Base-by-base conservation (phyloP, 106 monocot genomes). In the Cymbidium sinense region DNA sequence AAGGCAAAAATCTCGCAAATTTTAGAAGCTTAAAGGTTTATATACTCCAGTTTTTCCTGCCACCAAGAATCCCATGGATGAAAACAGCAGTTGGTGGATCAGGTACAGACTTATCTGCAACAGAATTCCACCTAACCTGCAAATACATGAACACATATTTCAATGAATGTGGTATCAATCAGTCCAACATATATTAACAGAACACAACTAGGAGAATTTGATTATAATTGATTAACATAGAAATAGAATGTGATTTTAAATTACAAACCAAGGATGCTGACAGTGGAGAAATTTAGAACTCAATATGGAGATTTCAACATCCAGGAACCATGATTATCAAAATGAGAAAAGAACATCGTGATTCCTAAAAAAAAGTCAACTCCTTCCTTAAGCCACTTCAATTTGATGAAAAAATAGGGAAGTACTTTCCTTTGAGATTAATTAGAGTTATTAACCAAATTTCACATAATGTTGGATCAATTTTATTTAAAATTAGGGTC, bases 41-140 rank as follows among this genome's bases (percentile, higher is more conserved):
- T 79, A 72, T 73, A 96, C 96, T 91, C 96, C 96, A 96, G 79
- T 96, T 96, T 83, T 96, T 96, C 82, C 96, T 86, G 78, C 91
- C 80, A 29, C 96, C 93, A 58, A 94, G 96, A 81, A 96, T 96
- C 27, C 96, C 96, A 88, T 96, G 96, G 54, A 94, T 84, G 50
- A 96, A 89, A 88, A 96, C 91, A 79, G 91, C 91, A 81, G 96
- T 96, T 80, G 96, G 96, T 75, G 89, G 85, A 91, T 94, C 94
- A 73, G 89, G 88, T 50, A 86, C 70, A 71, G 89, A 88, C 67
- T 90, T 96, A 52, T 83, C 89, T 76, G 70, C 79, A 37, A 81
- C 62, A 79, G 83, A 88, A 82, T 86, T 87, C 88, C 86, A 87
- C 9, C 84, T 84, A 44, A 93, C 93, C 96, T 96, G 83, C 73